Conservation (phyloP, 345 rosid species). For the Hypericum androsaemum region DNA sequence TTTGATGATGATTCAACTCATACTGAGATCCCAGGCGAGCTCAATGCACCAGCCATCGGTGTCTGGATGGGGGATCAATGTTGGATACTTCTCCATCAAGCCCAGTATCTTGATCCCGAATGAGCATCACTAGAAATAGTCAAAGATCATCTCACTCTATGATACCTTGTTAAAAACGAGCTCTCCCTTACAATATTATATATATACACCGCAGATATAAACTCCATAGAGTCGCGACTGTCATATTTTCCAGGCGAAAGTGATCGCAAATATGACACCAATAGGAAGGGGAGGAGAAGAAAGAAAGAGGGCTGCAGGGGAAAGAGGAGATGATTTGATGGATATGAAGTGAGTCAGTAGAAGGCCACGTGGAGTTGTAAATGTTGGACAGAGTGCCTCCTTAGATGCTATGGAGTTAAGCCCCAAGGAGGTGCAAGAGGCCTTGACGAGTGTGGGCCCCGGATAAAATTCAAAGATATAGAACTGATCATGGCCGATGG, state of each 20-base stretch:
- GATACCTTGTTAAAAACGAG: conserved; percentile 41
- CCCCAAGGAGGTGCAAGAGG: conserved; percentile 43
- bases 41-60: conserved; percentile 29
- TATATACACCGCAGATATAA: conserved; percentile 68
- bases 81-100: conserved; percentile 45
- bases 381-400: conserved; percentile 35
- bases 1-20: conserved; percentile 73
- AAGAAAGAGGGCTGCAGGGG: conserved; percentile 46
- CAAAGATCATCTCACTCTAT: conserved; percentile 47
- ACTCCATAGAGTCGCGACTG: conserved; percentile 5
- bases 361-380: conserved; percentile 70
- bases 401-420: conserved; percentile 37
- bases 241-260: neutral
- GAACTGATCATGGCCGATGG: neutral
- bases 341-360: conserved; percentile 35
- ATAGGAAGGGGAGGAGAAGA: conserved; percentile 62
- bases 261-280: neutral
- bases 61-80: conserved; percentile 28
- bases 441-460: conserved; percentile 54
- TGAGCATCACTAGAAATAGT: conserved; percentile 62
- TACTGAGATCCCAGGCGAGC: conserved; percentile 30
- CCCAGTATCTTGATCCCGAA: conserved; percentile 61
- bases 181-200: conserved; percentile 33
- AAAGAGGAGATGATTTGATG: conserved; percentile 28
- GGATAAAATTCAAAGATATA: conserved; percentile 39